These are phyloP conservation scores for sunflower (Helianthus annuus) DNA, from an alignment of 129 eudicot species.

Conservation along the genomic window DNA sequence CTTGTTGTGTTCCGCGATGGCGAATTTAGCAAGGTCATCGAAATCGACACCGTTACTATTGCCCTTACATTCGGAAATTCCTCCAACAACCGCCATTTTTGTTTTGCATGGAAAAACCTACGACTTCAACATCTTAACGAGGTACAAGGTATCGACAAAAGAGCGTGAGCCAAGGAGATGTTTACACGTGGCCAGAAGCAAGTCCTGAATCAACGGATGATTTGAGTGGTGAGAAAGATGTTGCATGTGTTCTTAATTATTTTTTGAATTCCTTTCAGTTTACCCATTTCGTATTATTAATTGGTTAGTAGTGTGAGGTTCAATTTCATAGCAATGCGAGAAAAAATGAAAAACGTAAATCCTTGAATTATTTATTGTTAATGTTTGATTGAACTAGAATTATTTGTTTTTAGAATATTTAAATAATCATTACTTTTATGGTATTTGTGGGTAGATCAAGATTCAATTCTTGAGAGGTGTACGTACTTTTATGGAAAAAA, in stretches of 20 bases:
- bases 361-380: no score
- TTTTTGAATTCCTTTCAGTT: background rate
- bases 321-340: no score
- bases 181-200: background rate
- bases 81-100: constrained; percentile 48
- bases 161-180: background rate
- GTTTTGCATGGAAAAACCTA: background rate
- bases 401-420: no score
- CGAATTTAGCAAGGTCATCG: constrained; percentile 52
- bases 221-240: constrained; percentile 1
- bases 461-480: no score
- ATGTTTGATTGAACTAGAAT: no score
- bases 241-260: background rate
- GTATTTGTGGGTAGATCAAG: no score
- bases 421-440: no score
- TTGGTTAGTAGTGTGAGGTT: background rate
- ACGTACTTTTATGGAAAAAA: no score
- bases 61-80: constrained; percentile 36
- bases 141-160: background rate
- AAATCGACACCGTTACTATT: constrained; percentile 44
- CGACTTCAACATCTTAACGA: constrained; percentile 1
- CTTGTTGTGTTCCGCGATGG: constrained; percentile 51
- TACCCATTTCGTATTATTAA: background rate
- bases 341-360: no score
- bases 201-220: background rate